A percentile compares a stretch with the other conserved stretches of the same genome.
Conservation (phyloP, 176 grass and related monocot genomes). For the Dactylis glomerata region DNA sequence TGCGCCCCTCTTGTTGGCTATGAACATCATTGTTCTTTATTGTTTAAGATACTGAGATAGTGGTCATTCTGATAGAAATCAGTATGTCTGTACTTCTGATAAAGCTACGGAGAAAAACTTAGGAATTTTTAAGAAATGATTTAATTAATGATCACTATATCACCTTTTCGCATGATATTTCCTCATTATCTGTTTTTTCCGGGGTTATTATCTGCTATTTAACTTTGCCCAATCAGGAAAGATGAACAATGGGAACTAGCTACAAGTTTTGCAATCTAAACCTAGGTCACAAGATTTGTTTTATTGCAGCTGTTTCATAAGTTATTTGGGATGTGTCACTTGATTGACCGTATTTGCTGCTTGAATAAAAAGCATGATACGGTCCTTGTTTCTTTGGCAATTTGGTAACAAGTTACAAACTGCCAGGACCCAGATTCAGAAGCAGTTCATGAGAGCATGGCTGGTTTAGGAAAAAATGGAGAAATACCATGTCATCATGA, state of each 20-base stretch:
- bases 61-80: not conserved
- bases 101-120: not conserved
- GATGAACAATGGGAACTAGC: not conserved
- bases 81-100: not conserved
- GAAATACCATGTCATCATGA: conserved; percentile 63
- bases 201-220: not conserved
- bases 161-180: not conserved
- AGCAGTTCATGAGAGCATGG: conserved; percentile 4
- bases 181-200: not conserved
- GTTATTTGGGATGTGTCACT: not conserved
- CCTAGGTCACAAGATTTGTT: not conserved
- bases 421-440: conserved; percentile 46
- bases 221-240: not conserved
- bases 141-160: not conserved
- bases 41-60: not conserved
- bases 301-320: not conserved
- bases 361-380: not conserved
- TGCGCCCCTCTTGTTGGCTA: not conserved
- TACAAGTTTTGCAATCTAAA: not conserved
- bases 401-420: conserved; percentile 12
- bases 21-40: conserved; percentile 8
- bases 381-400: not conserved
- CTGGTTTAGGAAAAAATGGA: conserved; percentile 33
- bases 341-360: not conserved
- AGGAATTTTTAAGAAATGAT: not conserved